Percentiles rank a stretch among this genome's conserved stretches.
Evolutionary conservation across 1,284 basidiomycete species (phyloP).

Genomic region (Cutaneotrichosporon sp.): DNA sequence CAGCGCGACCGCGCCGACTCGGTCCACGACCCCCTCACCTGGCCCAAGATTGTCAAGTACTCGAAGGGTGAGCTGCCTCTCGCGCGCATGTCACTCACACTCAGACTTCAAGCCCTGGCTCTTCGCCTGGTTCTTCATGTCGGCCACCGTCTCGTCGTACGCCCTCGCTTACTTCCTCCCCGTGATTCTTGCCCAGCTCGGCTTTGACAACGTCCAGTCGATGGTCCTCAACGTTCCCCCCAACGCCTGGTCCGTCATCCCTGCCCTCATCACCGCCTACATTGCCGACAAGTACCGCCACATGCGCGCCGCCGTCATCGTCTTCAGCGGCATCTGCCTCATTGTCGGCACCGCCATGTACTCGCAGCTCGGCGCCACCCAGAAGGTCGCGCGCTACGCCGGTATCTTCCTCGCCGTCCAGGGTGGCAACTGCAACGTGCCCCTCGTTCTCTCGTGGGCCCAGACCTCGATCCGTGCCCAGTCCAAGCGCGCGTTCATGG

Average conservation of each 20-base stretch:
- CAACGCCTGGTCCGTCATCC: no score
- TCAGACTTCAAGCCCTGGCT: slow-evolving; percentile 54
- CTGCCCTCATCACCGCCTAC: no score
- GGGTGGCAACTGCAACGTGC: slow-evolving; percentile 42
- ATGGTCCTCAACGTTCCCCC: no score
- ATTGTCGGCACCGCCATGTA: no score
- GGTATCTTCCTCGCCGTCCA: slow-evolving; percentile 54
- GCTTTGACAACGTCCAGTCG: no score
- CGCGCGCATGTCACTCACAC: not conserved
- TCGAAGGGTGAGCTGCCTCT: no score
- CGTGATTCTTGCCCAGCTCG: slow-evolving; percentile 16
- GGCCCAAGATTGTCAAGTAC: slow-evolving; percentile 46
- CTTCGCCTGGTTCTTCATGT: slow-evolving; percentile 54
- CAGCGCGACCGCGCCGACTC: slow-evolving; percentile 55
- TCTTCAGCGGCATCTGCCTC: no score
- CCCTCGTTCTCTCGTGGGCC: slow-evolving; percentile 43
- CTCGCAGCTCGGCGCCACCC: no score
- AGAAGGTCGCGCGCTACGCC: slow-evolving; percentile 48
- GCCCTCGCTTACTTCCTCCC: slow-evolving; percentile 52
- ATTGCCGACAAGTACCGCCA: no score
- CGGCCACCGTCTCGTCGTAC: slow-evolving; percentile 26
- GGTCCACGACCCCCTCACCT: slow-evolving; percentile 50
- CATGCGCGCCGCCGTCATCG: no score
- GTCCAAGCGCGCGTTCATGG: slow-evolving; percentile 49
- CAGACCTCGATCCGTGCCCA: slow-evolving; percentile 54